Evolutionary conservation across 2,329 filamentous ascomycete species (phyloP), one percentile per base, ranked within the genome.

Genomic region (Monosporascus sp.): DNA sequence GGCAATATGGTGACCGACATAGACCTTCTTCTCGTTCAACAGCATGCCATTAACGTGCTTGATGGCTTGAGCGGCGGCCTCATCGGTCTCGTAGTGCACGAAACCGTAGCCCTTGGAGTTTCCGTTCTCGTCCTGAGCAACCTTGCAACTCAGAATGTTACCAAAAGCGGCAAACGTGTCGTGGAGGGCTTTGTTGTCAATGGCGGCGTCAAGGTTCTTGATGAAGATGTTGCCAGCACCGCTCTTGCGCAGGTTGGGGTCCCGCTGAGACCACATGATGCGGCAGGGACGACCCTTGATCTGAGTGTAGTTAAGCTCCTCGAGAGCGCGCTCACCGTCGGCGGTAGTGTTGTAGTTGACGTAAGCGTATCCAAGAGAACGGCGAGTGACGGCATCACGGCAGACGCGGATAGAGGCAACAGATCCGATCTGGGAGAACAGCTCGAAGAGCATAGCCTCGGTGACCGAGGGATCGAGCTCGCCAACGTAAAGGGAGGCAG

Each of bases 231-330:
- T 99, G 73, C 94, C 94, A 78, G 97, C 91, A 62, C 94, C 94
- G 65, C 91, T 99, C 87, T 99, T 99, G 80, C 94, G 94, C 67
- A 99, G 86, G 72, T 93, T 93, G 62, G 94, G 94, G 76, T 99
- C 94, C 74, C 94, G 94, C 84, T 99, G 94, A 61, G 94, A 99
- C 94, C 94, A 99, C 94, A 99, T 99, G 79, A 99, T 99, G 70
- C 94, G 93, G 88, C 94, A 99, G 56, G 94, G 93, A 71, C 89
- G 91, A 67, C 92, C 92, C 84, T 97, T 97, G 81, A 99, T 97
- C 67, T 97, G 81, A 60, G 94, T 99, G 82, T 99, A 99, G 85
- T 99, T 99, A 66, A 99, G 84, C 78, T 99, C 94, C 79, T 99
- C 94, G 57, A 99, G 86, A 67, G 94, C 94, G 77, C 96, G 95